These are phyloP conservation scores for Gautieria morchelliformis DNA, from an alignment of 768 basidiomycete species.

Conservation along the genomic window DNA sequence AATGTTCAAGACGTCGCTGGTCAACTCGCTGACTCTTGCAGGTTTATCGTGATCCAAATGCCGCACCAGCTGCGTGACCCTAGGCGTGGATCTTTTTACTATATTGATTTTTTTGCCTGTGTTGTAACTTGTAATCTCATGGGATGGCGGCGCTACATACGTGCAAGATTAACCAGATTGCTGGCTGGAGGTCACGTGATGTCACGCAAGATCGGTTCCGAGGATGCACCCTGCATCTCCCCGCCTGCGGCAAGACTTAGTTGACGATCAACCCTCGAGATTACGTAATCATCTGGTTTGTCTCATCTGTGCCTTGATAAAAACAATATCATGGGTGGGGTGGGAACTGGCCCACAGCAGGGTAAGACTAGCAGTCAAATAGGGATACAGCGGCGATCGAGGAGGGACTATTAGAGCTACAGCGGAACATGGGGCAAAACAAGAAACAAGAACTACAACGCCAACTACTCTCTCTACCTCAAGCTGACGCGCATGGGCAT, in stretches of 20 bases:
- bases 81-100: background rate
- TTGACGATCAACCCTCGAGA: too few species aligned
- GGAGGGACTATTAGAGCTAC: background rate
- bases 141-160: background rate
- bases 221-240: too few species aligned
- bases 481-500: constrained; percentile 20
- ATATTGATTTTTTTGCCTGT: background rate
- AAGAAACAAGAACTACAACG: background rate
- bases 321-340: constrained; percentile 1
- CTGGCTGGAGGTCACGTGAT: too few species aligned
- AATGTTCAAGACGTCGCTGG: background rate
- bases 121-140: background rate
- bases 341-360: background rate
- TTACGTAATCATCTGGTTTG: too few species aligned
- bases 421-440: background rate
- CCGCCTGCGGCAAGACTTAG: too few species aligned
- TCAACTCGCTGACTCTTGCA: constrained; percentile 12
- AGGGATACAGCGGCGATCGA: background rate
- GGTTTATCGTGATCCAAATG: constrained; percentile 38
- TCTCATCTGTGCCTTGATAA: background rate
- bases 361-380: background rate
- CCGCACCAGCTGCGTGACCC: constrained; percentile 13
- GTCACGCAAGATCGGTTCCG: too few species aligned
- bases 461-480: constrained; percentile 17
- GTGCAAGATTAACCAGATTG: too few species aligned